A percentile compares a stretch with the other conserved stretches of the same genome.
Evolutionary conservation across 805 yeast species (phyloP).

Genomic region (Wickerhamiella australiensis): DNA sequence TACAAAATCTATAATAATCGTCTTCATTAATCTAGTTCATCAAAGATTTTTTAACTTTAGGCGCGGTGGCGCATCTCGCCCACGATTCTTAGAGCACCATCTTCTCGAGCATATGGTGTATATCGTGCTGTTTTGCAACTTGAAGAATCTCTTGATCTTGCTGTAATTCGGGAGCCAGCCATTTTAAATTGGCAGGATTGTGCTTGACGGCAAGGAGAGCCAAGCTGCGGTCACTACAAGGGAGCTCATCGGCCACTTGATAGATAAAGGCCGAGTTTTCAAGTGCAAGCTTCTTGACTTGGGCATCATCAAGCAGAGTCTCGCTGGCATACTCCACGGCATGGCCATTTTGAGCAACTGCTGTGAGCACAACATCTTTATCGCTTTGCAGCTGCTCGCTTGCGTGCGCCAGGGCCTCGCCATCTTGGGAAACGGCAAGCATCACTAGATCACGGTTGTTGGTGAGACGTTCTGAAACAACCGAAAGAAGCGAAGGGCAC

Average conservation of each 20-base stretch:
- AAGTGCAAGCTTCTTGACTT: not conserved
- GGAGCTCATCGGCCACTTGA: not conserved
- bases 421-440: not conserved
- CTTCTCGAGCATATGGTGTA: not conserved
- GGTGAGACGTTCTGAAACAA: not conserved
- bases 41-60: too few relatives aligned
- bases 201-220: not conserved
- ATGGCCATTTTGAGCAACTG: not conserved
- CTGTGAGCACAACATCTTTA: not conserved
- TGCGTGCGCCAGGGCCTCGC: not conserved
- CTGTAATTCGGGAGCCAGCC: not conserved
- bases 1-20: too few relatives aligned
- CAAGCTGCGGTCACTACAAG: not conserved
- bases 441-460: not conserved
- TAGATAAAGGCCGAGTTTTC: not conserved
- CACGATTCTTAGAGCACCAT: not conserved
- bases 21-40: too few relatives aligned
- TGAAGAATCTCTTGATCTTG: not conserved
- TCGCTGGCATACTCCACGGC: not conserved
- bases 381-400: not conserved
- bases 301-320: not conserved
- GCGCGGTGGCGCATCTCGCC: not conserved
- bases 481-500: not conserved
- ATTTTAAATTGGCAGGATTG: not conserved
- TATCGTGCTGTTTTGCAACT: not conserved